Evolutionary conservation across 176 grass and related monocot genomes (phyloP), one percentile per base, ranked within the genome.

Genomic region (Chrysopogon serrulatus): DNA sequence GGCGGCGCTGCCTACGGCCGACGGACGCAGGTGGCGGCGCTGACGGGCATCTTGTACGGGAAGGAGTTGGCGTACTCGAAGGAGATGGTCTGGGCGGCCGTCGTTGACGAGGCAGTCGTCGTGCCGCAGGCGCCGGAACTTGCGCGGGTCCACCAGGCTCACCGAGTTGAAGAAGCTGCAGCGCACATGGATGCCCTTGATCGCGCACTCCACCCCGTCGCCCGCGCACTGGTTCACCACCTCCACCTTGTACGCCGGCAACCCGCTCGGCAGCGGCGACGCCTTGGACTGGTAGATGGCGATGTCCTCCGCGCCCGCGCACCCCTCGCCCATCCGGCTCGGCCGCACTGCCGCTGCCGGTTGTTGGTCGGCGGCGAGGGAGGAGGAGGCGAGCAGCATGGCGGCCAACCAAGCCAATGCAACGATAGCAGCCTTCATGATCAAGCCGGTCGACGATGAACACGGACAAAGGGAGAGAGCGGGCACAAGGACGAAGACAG

Each of bases 1-100:
- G 3, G 36, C 15, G 1, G 23, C 5, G 1, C 30, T 11, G 47
- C 34, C 30, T 37, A 37, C 36, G 36, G 39, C 16, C 71, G 76
- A 87, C 2, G 74, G 2, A 88, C 81, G 82, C 87, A 88, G 60
- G 87, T 88, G 37, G 87, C 87, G 60, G 59, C 11, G 45, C 68
- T n/a, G 81, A 88, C 81, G 47, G 87, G 67, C 14, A 88, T 81
- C 7, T 56, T 30, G 82, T 88, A 88, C 16, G 68, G 76, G 76
- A 88, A 98, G n/a, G 95, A 92, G 82, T 98, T 98, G 86, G 95
- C 76, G 89, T 98, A 98, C 69, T 89, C 80, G 79, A 98, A 98
- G 49, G 95, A 91, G 33, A 98, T 2, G 14, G 84, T 80, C 49
- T 89, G 85, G 81, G 12, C 79, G 90, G 15, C 92, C 95, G 74